phyloP scores from a whole-genome alignment of 371 early-diverging fungal genomes.

The Mucor piriformis region DNA sequence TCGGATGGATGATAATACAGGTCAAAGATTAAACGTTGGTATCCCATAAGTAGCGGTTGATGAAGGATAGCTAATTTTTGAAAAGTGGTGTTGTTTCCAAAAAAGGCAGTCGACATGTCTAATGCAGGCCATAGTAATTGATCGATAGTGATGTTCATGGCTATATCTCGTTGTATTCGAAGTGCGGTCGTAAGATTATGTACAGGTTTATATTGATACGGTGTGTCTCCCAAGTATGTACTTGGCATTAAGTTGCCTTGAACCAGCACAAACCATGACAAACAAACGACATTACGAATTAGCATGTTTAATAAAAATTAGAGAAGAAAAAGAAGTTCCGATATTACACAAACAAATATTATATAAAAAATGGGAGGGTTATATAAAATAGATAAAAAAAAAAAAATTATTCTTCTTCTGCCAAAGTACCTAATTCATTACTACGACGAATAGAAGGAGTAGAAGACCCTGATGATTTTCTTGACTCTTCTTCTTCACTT shows the following conservation, averaged over 20 bases:
- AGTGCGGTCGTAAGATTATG: slow-evolving; percentile 25
- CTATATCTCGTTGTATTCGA: slow-evolving; percentile 47
- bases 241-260: background rate
- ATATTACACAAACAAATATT: background rate
- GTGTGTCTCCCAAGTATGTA: slow-evolving; percentile 29
- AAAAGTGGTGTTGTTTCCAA: slow-evolving; percentile 35
- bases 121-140: slow-evolving; percentile 48
- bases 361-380: background rate
- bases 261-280: background rate
- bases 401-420: slow-evolving; percentile 36
- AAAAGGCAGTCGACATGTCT: slow-evolving; percentile 34
- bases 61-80: slow-evolving; percentile 15
- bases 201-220: slow-evolving; percentile 29
- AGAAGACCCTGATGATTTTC: slow-evolving; percentile 25
- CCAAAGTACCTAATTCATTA: slow-evolving; percentile 47
- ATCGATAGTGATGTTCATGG: slow-evolving; percentile 43
- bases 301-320: background rate
- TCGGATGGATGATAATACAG: slow-evolving; percentile 38
- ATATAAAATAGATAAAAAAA: slow-evolving; percentile 1
- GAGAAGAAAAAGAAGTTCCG: background rate
- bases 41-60: slow-evolving; percentile 33
- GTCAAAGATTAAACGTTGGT: slow-evolving; percentile 42
- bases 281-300: background rate
- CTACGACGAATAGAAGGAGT: slow-evolving; percentile 45
- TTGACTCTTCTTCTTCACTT: slow-evolving; percentile 23